Evolutionary conservation across 2,329 filamentous ascomycete genomes (phyloP), one percentile per base, ranked within the genome.

Genomic region (Pestalotiopsis fici): DNA sequence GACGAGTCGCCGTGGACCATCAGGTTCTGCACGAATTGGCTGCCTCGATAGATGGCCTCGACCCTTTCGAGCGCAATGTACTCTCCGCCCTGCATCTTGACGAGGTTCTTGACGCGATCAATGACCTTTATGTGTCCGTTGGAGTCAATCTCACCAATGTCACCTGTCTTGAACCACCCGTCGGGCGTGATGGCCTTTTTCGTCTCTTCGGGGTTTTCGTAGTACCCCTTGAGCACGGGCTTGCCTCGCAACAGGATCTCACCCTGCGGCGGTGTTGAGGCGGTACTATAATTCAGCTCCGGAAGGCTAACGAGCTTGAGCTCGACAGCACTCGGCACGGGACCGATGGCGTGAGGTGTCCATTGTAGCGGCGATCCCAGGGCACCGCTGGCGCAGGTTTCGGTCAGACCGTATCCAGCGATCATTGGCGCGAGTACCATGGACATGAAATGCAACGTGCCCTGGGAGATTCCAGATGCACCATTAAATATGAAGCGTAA

Each of bases 61-160:
- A 98, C 90, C 85, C 95, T 98, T 84, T 98, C 95, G 3, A 99
- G 88, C 25, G 95, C 96, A 78, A 98, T 97, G 81, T 98, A 98
- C 85, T 98, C 95, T 73, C 95, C 95, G 69, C 95, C 94, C 71
- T 93, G 88, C 70, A 96, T 95, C 90, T 98, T 98, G 80, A 98
- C 93, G 66, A 98, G 85, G 82, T 98, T 98, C 90, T 98, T 98
- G 89, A 97, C 95, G 73, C 95, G 93, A 80, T 98, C 95, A 76
- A 98, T 95, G 78, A 98, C 91, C 73, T 86, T 88, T 71, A 98
- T 82, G 78, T 97, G 93, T 56, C 95, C 95, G 69, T 91, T 86
- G 57, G 83, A 78, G 79, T 95, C 91, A 75, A 95, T 96, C 78
- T 98, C 93, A 74, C 95, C 95, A 78, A 98, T 96, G 76, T 98